Evolutionary conservation across 257 asterid genomes (phyloP).

Genomic region (Gentiana straminea): DNA sequence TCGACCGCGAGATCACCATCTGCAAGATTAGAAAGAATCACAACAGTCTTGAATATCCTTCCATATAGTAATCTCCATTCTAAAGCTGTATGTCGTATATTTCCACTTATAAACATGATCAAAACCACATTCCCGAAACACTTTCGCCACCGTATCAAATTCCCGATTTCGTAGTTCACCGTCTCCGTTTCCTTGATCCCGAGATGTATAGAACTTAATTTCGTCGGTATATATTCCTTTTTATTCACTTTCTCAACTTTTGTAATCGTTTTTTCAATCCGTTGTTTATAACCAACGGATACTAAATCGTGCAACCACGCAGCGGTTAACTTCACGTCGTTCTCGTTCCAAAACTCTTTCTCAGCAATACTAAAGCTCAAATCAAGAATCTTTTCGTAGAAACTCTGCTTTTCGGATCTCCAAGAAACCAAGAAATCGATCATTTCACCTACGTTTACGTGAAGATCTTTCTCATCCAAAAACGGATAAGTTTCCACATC

Average conservation of each 20-base stretch:
- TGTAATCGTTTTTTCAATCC: constrained; percentile 57
- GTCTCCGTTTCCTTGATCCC: constrained; percentile 72
- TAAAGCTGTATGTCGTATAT: constrained; percentile 70
- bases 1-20: constrained; percentile 71
- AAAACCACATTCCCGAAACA: constrained; percentile 72
- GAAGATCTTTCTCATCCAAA: constrained; percentile 82
- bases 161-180: constrained; percentile 77
- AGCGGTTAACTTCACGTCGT: constrained; percentile 60
- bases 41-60: constrained; percentile 79
- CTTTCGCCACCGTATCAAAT: constrained; percentile 76
- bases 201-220: constrained; percentile 69
- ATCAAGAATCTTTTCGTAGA: constrained; percentile 66
- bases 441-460: constrained; percentile 67
- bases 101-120: constrained; percentile 63
- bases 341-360: constrained; percentile 81
- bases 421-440: constrained; percentile 56
- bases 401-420: constrained; percentile 55
- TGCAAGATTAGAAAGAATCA: constrained; percentile 49
- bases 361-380: constrained; percentile 80
- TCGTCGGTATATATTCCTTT: constrained; percentile 71
- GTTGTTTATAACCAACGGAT: constrained; percentile 74
- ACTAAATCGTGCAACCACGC: constrained; percentile 89
- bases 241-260: constrained; percentile 52
- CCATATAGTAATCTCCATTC: constrained; percentile 92
- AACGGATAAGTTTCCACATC: constrained; percentile 59